phyloP scores from a whole-genome alignment of 495 filamentous ascomycete species.

The Copromyces sp. region DNA sequence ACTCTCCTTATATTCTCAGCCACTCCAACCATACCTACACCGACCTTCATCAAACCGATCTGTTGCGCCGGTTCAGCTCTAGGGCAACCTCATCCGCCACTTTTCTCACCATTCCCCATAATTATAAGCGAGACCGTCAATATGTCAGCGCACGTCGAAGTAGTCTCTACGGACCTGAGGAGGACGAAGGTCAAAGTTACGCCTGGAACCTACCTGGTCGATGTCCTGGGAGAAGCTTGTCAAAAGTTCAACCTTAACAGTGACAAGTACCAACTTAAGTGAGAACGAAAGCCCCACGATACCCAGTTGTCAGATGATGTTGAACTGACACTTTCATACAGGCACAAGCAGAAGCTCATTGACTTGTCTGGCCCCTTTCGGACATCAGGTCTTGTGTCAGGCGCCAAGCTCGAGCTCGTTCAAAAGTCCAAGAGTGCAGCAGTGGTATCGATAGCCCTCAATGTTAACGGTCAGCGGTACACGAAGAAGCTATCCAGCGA shows the following conservation, averaged over 20 bases:
- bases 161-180: slow-evolving; percentile 66
- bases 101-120: background rate
- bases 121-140: slow-evolving; percentile 4
- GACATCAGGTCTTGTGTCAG: slow-evolving; percentile 73
- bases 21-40: background rate
- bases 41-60: background rate
- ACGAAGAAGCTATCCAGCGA: slow-evolving; percentile 75
- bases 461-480: slow-evolving; percentile 64
- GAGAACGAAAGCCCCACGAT: slow-evolving; percentile 17
- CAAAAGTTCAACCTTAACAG: slow-evolving; percentile 60
- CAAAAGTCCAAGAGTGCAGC: slow-evolving; percentile 70
- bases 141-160: slow-evolving; percentile 85
- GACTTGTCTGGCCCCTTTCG: slow-evolving; percentile 78
- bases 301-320: background rate
- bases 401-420: slow-evolving; percentile 90
- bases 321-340: slow-evolving; percentile 19
- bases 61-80: background rate
- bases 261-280: slow-evolving; percentile 77
- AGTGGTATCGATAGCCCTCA: slow-evolving; percentile 74
- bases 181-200: slow-evolving; percentile 72
- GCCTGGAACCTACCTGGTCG: slow-evolving; percentile 66
- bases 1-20: background rate
- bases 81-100: background rate
- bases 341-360: slow-evolving; percentile 70
- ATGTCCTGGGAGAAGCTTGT: slow-evolving; percentile 81